phyloP scores from a whole-genome alignment of 1,284 basidiomycete genomes.

The Stygiomarasmius scandens region DNA sequence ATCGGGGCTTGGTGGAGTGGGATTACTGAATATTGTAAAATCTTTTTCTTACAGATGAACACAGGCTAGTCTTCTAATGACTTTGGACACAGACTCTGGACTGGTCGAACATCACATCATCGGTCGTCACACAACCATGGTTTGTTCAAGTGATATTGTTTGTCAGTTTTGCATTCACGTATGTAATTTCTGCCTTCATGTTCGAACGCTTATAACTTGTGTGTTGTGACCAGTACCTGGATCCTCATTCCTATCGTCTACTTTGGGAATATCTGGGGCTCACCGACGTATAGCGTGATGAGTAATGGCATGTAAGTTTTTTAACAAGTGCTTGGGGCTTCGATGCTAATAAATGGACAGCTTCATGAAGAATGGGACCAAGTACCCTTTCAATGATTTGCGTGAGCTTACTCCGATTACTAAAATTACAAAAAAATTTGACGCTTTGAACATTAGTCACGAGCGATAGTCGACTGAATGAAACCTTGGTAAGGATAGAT shows the following conservation, averaged over 20 bases:
- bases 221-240: background rate
- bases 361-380: background rate
- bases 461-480: conserved; percentile 1
- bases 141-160: background rate
- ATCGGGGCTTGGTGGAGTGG: background rate
- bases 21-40: background rate
- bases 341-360: background rate
- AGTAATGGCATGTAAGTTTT: conserved; percentile 1
- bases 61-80: too few relatives aligned
- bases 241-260: background rate
- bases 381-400: background rate
- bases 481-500: background rate
- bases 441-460: too few relatives aligned
- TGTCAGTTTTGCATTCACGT: background rate
- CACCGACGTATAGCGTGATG: conserved; percentile 2
- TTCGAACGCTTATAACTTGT: background rate
- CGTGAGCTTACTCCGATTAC: background rate
- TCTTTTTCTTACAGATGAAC: too few relatives aligned
- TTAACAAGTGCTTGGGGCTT: background rate
- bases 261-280: background rate
- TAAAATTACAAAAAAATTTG: too few relatives aligned
- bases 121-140: background rate
- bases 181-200: background rate
- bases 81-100: background rate
- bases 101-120: background rate